Evolutionary conservation across 345 rosid genomes (phyloP).

Genomic region (Moricandia moricandioides): DNA sequence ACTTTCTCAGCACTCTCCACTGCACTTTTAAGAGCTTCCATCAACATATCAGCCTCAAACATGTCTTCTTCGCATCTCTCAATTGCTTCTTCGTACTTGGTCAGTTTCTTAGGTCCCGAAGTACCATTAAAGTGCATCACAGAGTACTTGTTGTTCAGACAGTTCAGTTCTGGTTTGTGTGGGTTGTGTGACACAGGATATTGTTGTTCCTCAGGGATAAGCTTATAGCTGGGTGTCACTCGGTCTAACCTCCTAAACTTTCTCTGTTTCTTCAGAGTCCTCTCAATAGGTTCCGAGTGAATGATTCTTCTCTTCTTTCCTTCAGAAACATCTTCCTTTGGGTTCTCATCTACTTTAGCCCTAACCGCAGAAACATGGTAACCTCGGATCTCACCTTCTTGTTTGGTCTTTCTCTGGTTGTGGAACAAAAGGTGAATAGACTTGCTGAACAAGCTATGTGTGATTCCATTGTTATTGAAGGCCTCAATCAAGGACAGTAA

Average conservation of each 20-base stretch:
- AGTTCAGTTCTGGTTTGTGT: neutral
- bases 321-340: neutral
- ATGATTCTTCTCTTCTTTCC: neutral
- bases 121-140: neutral
- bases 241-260: neutral
- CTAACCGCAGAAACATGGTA: neutral
- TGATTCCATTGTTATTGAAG: neutral
- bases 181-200: neutral
- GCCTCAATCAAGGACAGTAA: neutral
- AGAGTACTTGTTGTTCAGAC: neutral
- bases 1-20: neutral
- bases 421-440: neutral
- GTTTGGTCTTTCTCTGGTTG: neutral
- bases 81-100: neutral
- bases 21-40: neutral
- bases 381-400: neutral
- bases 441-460: neutral
- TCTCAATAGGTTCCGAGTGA: neutral
- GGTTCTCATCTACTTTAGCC: neutral
- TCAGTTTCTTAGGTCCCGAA: neutral
- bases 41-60: neutral
- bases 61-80: slow-evolving; percentile 11
- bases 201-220: neutral
- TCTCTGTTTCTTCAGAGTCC: neutral
- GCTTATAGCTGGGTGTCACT: neutral